These are phyloP conservation scores for Wickerhamomyces hampshirensis DNA, from an alignment of 805 yeast genomes.

Conservation along the genomic window DNA sequence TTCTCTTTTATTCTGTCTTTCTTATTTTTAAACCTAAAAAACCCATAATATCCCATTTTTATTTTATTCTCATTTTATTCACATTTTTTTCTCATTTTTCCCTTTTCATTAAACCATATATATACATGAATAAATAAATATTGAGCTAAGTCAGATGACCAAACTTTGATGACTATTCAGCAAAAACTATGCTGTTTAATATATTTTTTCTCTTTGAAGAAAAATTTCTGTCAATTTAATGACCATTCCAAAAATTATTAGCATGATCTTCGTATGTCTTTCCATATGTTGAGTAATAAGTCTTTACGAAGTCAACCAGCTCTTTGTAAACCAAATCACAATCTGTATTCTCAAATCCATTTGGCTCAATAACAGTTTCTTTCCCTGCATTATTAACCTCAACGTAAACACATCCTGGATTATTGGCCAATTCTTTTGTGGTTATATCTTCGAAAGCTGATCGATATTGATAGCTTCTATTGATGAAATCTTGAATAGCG, in stretches of 20 bases:
- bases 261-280: constrained; percentile 27
- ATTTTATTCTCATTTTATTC: neutral
- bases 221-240: too few relatives aligned
- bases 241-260: constrained; percentile 16
- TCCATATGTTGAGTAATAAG: constrained; percentile 31
- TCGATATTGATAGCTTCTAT: constrained; percentile 49
- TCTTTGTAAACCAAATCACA: constrained; percentile 16
- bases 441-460: constrained; percentile 35
- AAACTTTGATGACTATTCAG: neutral
- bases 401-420: constrained; percentile 12
- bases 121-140: too few relatives aligned
- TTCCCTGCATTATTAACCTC: constrained; percentile 20
- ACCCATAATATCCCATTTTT: neutral
- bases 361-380: constrained; percentile 19
- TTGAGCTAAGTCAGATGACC: neutral
- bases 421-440: constrained; percentile 25
- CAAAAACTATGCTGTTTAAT: too few relatives aligned
- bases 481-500: constrained; percentile 57
- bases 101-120: too few relatives aligned
- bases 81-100: too few relatives aligned
- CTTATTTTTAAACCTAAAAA: too few relatives aligned
- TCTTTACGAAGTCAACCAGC: constrained; percentile 28
- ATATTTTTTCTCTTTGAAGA: too few relatives aligned
- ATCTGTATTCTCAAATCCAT: constrained; percentile 15
- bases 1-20: too few relatives aligned